Conservation (phyloP, 805 yeast species). For the Ogataea henricii region DNA sequence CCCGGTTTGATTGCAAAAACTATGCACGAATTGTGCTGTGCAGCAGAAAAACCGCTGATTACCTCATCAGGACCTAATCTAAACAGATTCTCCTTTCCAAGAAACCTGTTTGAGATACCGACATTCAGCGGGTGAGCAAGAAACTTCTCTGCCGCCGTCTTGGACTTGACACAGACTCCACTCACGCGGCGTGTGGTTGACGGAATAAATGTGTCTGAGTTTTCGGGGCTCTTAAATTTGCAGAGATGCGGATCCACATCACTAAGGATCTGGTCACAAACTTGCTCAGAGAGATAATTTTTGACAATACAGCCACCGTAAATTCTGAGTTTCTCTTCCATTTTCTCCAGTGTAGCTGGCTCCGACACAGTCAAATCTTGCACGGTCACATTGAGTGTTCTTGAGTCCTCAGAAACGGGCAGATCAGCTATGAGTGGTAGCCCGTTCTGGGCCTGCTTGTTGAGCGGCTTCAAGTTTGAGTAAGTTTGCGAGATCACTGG, state of each 20-base stretch:
- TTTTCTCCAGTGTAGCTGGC: constrained; percentile 1
- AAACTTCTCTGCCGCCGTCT: constrained; percentile 5
- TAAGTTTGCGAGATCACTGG: not conserved
- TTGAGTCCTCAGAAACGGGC: not conserved
- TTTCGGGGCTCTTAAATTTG: not conserved
- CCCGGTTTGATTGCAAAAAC: constrained; percentile 30
- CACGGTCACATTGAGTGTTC: not conserved
- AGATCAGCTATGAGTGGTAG: not conserved
- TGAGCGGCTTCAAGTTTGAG: not conserved
- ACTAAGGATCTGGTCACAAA: not conserved
- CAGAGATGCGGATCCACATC: not conserved
- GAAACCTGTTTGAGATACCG: constrained; percentile 11
- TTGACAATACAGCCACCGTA: constrained; percentile 5
- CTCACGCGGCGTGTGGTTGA: constrained; percentile 9
- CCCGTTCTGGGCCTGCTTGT: not conserved
- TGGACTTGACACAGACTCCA: constrained; percentile 7
- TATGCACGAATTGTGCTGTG: constrained; percentile 27
- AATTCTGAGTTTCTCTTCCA: not conserved
- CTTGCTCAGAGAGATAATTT: not conserved
- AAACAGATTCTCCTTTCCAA: constrained; percentile 4
- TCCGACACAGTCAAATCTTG: not conserved
- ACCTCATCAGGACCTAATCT: constrained; percentile 12
- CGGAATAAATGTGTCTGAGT: constrained; percentile 7
- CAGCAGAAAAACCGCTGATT: constrained; percentile 18
- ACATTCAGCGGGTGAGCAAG: constrained; percentile 1